Conservation (phyloP, 306 rosid genomes). For the Prunus campanulata region DNA sequence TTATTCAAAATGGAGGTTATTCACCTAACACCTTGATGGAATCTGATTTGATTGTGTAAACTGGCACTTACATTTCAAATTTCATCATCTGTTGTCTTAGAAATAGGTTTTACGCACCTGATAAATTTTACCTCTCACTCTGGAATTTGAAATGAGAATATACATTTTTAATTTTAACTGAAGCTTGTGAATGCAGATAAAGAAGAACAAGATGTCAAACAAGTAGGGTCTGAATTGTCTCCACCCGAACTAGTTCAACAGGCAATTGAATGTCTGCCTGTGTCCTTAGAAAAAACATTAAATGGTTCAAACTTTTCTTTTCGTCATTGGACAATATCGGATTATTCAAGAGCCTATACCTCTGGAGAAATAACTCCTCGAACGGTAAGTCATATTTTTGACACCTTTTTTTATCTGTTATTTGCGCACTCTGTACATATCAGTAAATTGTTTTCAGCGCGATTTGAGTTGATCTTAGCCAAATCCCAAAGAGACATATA, state of each 20-base stretch:
- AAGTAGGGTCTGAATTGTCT: slow-evolving; percentile 46
- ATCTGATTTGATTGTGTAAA: neutral
- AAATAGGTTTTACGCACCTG: too few relatives aligned
- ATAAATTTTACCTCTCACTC: too few relatives aligned
- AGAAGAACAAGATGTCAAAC: slow-evolving; percentile 53
- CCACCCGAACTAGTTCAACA: slow-evolving; percentile 58
- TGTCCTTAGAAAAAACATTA: slow-evolving; percentile 17
- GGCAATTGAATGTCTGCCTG: slow-evolving; percentile 60
- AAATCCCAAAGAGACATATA: neutral
- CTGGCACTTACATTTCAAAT: too few relatives aligned
- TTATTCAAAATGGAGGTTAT: neutral
- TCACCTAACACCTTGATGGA: neutral
- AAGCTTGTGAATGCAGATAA: slow-evolving; percentile 36
- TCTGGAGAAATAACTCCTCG: slow-evolving; percentile 63
- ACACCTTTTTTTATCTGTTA: too few relatives aligned
- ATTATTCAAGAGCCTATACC: slow-evolving; percentile 69
- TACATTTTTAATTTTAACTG: neutral
- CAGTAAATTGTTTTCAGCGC: neutral
- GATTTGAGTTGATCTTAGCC: neutral
- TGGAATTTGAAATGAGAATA: neutral
- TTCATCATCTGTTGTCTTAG: too few relatives aligned
- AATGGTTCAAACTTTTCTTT: slow-evolving; percentile 31
- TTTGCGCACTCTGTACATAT: neutral
- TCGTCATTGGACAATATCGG: slow-evolving; percentile 68
- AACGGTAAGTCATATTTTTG: slow-evolving; percentile 40